phyloP scores from a whole-genome alignment of 2,329 filamentous ascomycete species.

The Calonectria pauciramosa region DNA sequence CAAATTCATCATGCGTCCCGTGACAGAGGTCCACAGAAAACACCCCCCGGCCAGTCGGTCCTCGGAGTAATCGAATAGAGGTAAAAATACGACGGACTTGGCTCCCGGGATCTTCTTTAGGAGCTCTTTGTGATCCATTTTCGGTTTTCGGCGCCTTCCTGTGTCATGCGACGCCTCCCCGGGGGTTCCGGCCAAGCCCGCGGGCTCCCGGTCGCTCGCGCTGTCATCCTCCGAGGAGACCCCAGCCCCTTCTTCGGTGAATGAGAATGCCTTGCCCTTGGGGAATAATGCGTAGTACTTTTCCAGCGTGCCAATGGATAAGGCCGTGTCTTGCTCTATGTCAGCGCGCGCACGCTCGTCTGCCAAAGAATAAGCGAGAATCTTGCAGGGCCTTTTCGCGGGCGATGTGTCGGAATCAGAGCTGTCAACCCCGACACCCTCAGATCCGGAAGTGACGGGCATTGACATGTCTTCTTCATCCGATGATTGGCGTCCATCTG shows the following conservation, averaged over 20 bases:
- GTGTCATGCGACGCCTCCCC: background rate
- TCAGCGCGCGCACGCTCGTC: conserved; percentile 41
- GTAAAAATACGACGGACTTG: conserved; percentile 52
- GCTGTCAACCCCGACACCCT: conserved; percentile 42
- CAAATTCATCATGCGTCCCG: conserved; percentile 50
- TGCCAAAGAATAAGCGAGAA: conserved; percentile 46
- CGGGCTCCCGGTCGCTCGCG: conserved; percentile 43
- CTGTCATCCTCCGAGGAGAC: conserved; percentile 51
- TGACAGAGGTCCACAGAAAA: conserved; percentile 20
- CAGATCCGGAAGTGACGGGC: conserved; percentile 34
- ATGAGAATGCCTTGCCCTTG: conserved; percentile 47
- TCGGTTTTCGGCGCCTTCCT: conserved; percentile 29
- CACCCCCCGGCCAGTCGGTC: conserved; percentile 51
- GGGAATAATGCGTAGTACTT: conserved; percentile 49
- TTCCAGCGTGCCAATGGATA: conserved; percentile 47
- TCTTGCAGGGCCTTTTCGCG: conserved; percentile 44
- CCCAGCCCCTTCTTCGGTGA: conserved; percentile 47
- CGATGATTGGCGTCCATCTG: conserved; percentile 5
- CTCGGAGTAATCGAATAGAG: conserved; percentile 52
- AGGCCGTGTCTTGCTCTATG: conserved; percentile 45
- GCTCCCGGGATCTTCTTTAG: conserved; percentile 51
- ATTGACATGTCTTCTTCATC: conserved; percentile 37
- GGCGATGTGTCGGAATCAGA: conserved; percentile 48
- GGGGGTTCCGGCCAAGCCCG: background rate
- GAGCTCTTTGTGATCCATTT: conserved; percentile 50